Conservation (phyloP, 2,329 filamentous ascomycete species). For the Neopestalotiopsis sp. region DNA sequence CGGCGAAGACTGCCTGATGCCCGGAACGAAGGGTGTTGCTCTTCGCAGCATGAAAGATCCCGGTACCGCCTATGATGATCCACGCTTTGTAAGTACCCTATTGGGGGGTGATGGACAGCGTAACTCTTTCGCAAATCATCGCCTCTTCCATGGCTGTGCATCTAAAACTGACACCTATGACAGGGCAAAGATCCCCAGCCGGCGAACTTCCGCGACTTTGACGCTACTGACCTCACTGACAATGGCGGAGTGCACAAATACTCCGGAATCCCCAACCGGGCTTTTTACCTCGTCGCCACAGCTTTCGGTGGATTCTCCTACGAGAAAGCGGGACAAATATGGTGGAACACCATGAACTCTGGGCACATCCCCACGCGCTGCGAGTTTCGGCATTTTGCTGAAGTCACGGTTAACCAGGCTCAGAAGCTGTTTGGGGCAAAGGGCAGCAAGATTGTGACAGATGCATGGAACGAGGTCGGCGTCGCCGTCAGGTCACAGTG, state of each 20-base stretch:
- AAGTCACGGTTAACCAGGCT: slow-evolving; percentile 53
- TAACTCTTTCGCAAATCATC: no score
- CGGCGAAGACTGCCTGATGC: slow-evolving; percentile 56
- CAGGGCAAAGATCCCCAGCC: slow-evolving; percentile 55
- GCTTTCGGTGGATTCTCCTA: slow-evolving; percentile 58
- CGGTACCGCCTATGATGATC: slow-evolving; percentile 53
- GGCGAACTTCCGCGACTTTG: slow-evolving; percentile 51
- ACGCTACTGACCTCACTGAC: slow-evolving; percentile 43
- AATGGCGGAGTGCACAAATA: slow-evolving; percentile 61
- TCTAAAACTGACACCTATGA: no score
- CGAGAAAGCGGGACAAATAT: slow-evolving; percentile 59
- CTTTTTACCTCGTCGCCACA: slow-evolving; percentile 56
- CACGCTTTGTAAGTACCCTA: no score
- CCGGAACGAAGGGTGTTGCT: slow-evolving; percentile 55
- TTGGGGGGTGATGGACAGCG: no score
- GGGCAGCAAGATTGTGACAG: slow-evolving; percentile 48
- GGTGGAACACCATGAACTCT: slow-evolving; percentile 55
- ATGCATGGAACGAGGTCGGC: slow-evolving; percentile 55
- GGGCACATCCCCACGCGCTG: slow-evolving; percentile 46
- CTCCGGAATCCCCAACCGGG: slow-evolving; percentile 63
- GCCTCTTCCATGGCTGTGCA: no score
- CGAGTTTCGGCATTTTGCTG: slow-evolving; percentile 55
- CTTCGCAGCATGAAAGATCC: slow-evolving; percentile 61
- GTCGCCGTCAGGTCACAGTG: slow-evolving; percentile 31
- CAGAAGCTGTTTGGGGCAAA: slow-evolving; percentile 48